Evolutionary conservation across 2,329 filamentous ascomycete genomes (phyloP).

Genomic region (Teratosphaeriaceae sp.): DNA sequence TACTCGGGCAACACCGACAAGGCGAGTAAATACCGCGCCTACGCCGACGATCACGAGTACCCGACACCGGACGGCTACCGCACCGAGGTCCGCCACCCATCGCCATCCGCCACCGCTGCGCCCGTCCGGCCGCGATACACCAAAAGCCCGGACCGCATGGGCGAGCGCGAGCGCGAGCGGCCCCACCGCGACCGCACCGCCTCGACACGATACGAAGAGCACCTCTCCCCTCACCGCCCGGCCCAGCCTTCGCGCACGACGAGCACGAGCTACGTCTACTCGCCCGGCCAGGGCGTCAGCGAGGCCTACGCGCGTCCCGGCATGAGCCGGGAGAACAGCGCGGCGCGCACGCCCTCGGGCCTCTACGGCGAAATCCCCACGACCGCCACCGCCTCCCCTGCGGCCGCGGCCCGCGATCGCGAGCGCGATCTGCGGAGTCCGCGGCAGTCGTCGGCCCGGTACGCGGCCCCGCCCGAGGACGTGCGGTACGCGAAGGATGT

Average conservation of each 20-base stretch:
- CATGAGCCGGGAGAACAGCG: conserved; percentile 12
- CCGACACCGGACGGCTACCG: conserved; percentile 25
- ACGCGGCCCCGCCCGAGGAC: conserved; percentile 18
- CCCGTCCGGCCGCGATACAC: conserved; percentile 12
- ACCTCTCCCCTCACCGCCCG: conserved; percentile 8
- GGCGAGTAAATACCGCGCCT: conserved; percentile 16
- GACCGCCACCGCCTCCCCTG: conserved; percentile 6
- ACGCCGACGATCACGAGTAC: conserved; percentile 27
- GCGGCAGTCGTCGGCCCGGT: conserved; percentile 17
- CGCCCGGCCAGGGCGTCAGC: conserved; percentile 13
- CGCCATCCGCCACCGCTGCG: not conserved
- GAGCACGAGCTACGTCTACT: conserved; percentile 24
- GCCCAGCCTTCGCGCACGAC: conserved; percentile 16
- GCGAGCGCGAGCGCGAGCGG: conserved; percentile 11
- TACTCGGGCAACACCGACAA: conserved; percentile 9
- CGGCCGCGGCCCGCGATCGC: conserved; percentile 17
- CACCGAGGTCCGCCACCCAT: conserved; percentile 19
- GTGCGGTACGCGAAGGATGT: conserved; percentile 26
- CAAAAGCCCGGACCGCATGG: conserved; percentile 23
- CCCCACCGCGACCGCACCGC: conserved; percentile 12
- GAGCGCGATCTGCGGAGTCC: conserved; percentile 1
- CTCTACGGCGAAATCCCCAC: conserved; percentile 20
- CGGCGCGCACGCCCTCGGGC: conserved; percentile 2
- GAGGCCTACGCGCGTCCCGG: conserved; percentile 14
- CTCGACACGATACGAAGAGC: conserved; percentile 17